Percentiles rank a stretch among this genome's conserved stretches.
phyloP scores from a whole-genome alignment of 78 protist genomes.

The Dictyostelium citrinum region DNA sequence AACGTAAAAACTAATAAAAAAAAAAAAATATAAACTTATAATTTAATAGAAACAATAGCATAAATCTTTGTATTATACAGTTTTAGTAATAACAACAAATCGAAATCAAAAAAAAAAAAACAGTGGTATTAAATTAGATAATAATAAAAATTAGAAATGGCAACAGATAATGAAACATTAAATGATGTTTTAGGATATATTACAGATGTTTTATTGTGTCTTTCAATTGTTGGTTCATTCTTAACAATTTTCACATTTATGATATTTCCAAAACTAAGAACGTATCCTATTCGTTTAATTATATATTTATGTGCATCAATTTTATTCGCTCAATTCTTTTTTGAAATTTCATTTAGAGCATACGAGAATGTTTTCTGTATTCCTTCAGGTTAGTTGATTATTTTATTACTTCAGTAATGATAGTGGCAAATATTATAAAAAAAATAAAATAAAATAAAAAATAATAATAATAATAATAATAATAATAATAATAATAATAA shows the following conservation, averaged over 20 bases:
- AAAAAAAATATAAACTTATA: not conserved
- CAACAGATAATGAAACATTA: not conserved
- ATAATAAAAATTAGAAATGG: not conserved
- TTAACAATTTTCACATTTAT: constrained; percentile 73
- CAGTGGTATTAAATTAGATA: not conserved
- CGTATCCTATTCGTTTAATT: constrained; percentile 80
- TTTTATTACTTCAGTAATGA: too few species aligned
- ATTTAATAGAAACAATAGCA: not conserved
- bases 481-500: too few species aligned
- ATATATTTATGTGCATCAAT: constrained; percentile 69
- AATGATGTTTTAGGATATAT: constrained; percentile 50
- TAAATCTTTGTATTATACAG: not conserved
- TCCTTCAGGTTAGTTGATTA: constrained; percentile 18
- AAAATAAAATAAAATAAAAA: too few species aligned
- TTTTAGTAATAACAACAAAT: not conserved
- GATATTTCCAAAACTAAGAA: constrained; percentile 60
- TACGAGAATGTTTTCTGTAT: constrained; percentile 34
- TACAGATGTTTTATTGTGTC: constrained; percentile 60
- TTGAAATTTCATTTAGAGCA: constrained; percentile 49
- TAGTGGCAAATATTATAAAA: too few species aligned
- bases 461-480: too few species aligned
- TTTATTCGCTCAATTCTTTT: constrained; percentile 59
- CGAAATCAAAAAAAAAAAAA: not conserved
- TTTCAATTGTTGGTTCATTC: constrained; percentile 76
- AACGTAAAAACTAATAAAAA: not conserved